Evolutionary conservation across 305 asterid species (phyloP), one percentile per base, ranked within the genome.

Genomic region (Ajuga reptans): DNA sequence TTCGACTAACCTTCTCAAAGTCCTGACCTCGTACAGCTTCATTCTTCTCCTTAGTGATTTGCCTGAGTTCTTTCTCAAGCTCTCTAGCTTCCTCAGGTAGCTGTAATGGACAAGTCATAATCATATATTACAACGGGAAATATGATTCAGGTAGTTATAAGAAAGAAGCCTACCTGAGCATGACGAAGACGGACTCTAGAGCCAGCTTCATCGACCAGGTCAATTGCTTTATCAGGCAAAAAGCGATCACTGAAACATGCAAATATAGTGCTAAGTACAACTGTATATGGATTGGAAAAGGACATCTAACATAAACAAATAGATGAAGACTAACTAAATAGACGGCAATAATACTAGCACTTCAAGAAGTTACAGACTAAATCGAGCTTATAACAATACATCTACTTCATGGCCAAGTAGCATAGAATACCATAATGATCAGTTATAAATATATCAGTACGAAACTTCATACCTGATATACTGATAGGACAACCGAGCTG

Each of bases 41-140:
- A 54, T 92, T 89, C 83, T 92, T 92, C 84, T 90, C 97, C 84
- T 90, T 87, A 0, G 98, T 92, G 55, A 90, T 86, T 85, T 87
- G 95, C 73, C 99, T 83, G 55, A 90, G 96, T 75, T 93, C 99
- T 80, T 85, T 89, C 91, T 92, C 98, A 18, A 92, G 90, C 80
- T 90, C 98, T 78, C 86, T 87, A 60, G 97, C 98, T 87, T 92
- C 98, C 86, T 88, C 97, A 0, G 98, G 97, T 29, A 92, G 95
- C 98, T 92, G n/a, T n/a, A n/a, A n/a, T n/a, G n/a, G n/a, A n/a
- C n/a, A n/a, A n/a, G n/a, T n/a, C n/a, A n/a, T n/a, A n/a, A n/a
- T n/a, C n/a, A n/a, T n/a, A n/a, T n/a, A n/a, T n/a, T n/a, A n/a
- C n/a, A n/a, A 66, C 47, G 6, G 15, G 33, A 29, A 45, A 55